Percentiles rank a stretch among this genome's conserved stretches.
phyloP scores from a whole-genome alignment of 2,329 filamentous ascomycete genomes.

The Lachnellula subtilissima region DNA sequence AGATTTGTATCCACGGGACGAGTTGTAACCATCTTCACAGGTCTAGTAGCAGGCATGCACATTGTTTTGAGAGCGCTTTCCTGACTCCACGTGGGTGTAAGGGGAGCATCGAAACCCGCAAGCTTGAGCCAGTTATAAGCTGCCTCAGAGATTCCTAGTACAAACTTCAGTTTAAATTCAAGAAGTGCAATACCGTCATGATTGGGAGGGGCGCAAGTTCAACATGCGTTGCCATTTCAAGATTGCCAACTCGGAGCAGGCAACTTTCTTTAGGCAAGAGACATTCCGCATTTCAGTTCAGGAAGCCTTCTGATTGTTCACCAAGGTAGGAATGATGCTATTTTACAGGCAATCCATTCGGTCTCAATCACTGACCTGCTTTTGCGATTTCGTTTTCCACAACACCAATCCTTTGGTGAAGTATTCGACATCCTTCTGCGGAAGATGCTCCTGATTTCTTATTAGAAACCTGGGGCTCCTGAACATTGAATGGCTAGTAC shows the following conservation, averaged over 20 bases:
- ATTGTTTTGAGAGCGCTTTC: background rate
- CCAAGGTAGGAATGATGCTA: background rate
- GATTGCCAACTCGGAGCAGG: background rate
- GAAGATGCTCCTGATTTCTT: background rate
- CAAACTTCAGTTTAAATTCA: background rate
- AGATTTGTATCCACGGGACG: background rate
- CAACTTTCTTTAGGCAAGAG: background rate
- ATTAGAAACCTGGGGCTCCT: background rate
- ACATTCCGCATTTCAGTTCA: background rate
- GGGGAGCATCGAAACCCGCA: background rate
- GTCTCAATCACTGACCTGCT: slow-evolving; percentile 2
- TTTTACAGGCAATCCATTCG: background rate
- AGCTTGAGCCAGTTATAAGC: background rate
- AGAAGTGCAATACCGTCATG: background rate
- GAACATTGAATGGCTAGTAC: background rate
- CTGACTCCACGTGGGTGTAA: background rate
- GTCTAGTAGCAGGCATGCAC: background rate
- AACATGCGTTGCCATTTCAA: background rate
- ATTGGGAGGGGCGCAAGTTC: background rate
- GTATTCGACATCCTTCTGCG: slow-evolving; percentile 3
- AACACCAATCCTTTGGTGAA: slow-evolving; percentile 2
- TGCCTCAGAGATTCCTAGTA: background rate
- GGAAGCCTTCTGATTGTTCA: slow-evolving; percentile 3
- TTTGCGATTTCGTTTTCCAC: slow-evolving; percentile 9
- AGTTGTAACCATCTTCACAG: background rate